A percentile compares a stretch with the other conserved stretches of the same genome.
phyloP scores from a whole-genome alignment of 768 basidiomycete species.

The Lactarius trivialis region DNA sequence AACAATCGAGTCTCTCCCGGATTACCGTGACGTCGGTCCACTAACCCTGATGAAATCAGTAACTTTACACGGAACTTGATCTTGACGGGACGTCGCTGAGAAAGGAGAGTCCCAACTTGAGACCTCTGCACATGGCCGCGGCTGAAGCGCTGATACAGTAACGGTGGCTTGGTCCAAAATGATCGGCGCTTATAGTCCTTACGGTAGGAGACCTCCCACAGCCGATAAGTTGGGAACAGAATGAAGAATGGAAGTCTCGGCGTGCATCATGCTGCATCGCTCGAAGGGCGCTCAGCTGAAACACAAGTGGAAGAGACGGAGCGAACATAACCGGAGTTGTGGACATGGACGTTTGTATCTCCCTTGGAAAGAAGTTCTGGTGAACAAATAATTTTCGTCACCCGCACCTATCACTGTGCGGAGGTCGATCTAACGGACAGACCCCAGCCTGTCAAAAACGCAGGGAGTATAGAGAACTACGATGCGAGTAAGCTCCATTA shows the following conservation, averaged over 20 bases:
- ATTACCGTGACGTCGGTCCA: too few species aligned
- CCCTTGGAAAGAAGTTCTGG: not conserved
- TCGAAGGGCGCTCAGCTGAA: not conserved
- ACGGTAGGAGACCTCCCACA: too few species aligned
- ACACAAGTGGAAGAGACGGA: not conserved
- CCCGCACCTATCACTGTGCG: not conserved
- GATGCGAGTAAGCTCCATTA: not conserved
- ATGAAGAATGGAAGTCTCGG: too few species aligned
- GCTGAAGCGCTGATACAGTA: too few species aligned
- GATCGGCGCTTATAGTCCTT: not conserved
- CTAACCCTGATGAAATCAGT: too few species aligned
- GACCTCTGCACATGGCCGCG: too few species aligned
- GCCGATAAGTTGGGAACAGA: too few species aligned
- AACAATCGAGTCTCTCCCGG: too few species aligned
- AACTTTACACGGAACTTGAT: too few species aligned
- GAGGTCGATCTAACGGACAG: not conserved
- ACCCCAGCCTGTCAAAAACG: not conserved
- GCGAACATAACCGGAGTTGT: not conserved
- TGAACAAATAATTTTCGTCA: not conserved
- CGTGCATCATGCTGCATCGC: not conserved
- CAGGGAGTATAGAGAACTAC: not conserved
- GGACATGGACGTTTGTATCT: not conserved
- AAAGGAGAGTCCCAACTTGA: too few species aligned
- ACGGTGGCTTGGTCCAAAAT: too few species aligned
- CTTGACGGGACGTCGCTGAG: too few species aligned